phyloP scores from a whole-genome alignment of 306 rosid genomes.

The Sphenostylis stenocarpa region DNA sequence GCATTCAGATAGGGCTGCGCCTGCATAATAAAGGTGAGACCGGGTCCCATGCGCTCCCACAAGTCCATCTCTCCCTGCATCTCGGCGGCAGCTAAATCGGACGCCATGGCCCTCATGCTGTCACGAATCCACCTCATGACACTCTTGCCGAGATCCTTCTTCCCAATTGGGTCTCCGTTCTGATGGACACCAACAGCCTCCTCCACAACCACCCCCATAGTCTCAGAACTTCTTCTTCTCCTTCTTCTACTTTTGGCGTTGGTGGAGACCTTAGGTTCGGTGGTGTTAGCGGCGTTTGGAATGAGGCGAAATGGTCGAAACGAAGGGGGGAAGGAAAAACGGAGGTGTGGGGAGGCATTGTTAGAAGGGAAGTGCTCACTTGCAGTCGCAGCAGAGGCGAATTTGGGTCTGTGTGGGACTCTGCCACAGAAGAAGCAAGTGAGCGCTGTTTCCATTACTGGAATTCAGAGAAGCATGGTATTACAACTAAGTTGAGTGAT shows the following conservation, averaged over 20 bases:
- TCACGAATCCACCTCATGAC: constrained; percentile 67
- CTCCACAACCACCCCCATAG: neutral
- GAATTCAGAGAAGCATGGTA: neutral
- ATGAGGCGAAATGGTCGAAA: neutral
- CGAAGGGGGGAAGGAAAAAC: constrained; percentile 20
- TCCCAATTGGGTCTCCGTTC: constrained; percentile 72
- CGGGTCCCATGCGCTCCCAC: constrained; percentile 60
- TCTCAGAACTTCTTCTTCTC: neutral
- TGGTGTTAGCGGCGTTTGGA: constrained; percentile 26
- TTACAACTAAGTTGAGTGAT: too few species aligned
- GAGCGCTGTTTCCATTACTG: constrained; percentile 35
- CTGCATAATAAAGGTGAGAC: constrained; percentile 64
- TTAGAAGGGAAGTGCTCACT: constrained; percentile 18
- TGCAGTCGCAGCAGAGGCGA: neutral
- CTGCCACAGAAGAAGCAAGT: constrained; percentile 46
- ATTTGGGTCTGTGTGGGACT: constrained; percentile 30
- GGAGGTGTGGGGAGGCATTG: constrained; percentile 16
- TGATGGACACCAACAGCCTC: neutral
- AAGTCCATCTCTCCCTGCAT: constrained; percentile 54
- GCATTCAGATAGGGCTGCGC: constrained; percentile 78
- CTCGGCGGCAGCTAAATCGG: constrained; percentile 62
- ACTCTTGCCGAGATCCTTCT: constrained; percentile 67
- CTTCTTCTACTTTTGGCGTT: constrained; percentile 15
- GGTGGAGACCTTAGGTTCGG: constrained; percentile 27
- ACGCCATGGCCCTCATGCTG: constrained; percentile 73